Percentiles rank a stretch among this genome's conserved stretches.
Conservation (phyloP, 805 yeast genomes). For the Metschnikowia lunata region DNA sequence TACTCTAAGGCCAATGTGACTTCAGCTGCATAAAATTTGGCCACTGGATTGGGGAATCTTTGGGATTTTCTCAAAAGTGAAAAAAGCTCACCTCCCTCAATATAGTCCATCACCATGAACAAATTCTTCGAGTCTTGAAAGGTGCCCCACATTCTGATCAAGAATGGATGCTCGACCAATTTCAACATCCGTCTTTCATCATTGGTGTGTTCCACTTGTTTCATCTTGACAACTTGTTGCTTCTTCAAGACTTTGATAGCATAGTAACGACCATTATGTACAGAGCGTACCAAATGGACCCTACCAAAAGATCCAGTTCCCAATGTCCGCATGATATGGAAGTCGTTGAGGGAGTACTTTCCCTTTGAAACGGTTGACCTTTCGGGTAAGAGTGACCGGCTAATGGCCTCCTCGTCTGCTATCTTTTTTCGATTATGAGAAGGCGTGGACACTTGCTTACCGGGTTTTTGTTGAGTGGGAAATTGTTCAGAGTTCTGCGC, state of each 20-base stretch:
- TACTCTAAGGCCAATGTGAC: conserved; percentile 56
- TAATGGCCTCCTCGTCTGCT: conserved; percentile 15
- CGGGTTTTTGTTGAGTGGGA: background rate
- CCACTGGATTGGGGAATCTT: conserved; percentile 59
- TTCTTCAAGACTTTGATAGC: conserved; percentile 58
- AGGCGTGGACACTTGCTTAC: background rate
- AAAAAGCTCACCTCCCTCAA: conserved; percentile 61
- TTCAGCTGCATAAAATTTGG: conserved; percentile 61
- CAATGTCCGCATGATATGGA: conserved; percentile 51
- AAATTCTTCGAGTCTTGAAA: conserved; percentile 54
- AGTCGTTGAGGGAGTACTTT: conserved; percentile 52
- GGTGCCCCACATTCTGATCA: conserved; percentile 66
- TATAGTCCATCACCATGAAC: conserved; percentile 63
- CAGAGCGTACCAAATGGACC: conserved; percentile 54
- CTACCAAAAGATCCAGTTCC: conserved; percentile 63
- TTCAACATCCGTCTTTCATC: conserved; percentile 58
- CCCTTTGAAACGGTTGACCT: conserved; percentile 41
- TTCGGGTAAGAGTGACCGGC: conserved; percentile 19
- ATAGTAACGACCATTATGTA: conserved; percentile 55
- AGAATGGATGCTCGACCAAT: conserved; percentile 55
- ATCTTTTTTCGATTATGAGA: background rate
- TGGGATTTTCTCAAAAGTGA: conserved; percentile 53
- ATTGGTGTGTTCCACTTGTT: conserved; percentile 61
- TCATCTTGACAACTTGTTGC: conserved; percentile 54
- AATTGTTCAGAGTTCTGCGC: background rate